Evolutionary conservation across 2,329 filamentous ascomycete genomes (phyloP), one percentile per base, ranked within the genome.

Genomic region (Pyricularia grisea): DNA sequence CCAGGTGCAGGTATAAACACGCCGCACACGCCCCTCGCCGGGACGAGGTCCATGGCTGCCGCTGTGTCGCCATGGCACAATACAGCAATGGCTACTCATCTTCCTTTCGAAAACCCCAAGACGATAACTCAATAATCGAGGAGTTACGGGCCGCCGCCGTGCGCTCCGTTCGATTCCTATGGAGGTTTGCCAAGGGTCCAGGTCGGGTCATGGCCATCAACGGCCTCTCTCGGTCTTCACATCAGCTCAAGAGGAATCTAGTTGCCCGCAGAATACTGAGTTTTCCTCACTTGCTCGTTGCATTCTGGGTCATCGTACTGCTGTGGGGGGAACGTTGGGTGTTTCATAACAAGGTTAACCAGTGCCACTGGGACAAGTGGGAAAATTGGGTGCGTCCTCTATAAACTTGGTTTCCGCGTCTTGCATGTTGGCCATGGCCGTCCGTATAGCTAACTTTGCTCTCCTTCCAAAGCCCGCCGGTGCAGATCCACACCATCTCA

Each of bases 331-430:
- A 99, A 81, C 84, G 91, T 70, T 91, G 87, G 79, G 85, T 90
- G 50, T 98, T 96, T 78, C 83, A 85, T 68, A 87, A 86, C 72
- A 88, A 86, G 70, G 87, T 97, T 20, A 82, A 86, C 69, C 84
- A 81, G 67, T 99, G 95, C 78, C 81, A 86, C 68, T 99, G 95
- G 95, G 84, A 87, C 50, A 86, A 86, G 60, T 99, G 95, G 95
- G 95, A 99, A 82, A 85, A 87, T 78, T 99, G 95, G 94, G 93
- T 97, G 83, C 76, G 87, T 74, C 69, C 11, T 6, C 25, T 28
- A 63, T 63, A 20, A 1, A 60, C 36, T 10, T 31, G 31, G 6
- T n/a, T 11, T 70, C 58, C 5, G 50, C 17, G 42, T 27, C 20
- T 60, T 27, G 1, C n/a, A 33, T 50, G n/a, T 23, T 67, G 20